phyloP scores from a whole-genome alignment of 768 basidiomycete genomes.

The Mycena leptocephala region DNA sequence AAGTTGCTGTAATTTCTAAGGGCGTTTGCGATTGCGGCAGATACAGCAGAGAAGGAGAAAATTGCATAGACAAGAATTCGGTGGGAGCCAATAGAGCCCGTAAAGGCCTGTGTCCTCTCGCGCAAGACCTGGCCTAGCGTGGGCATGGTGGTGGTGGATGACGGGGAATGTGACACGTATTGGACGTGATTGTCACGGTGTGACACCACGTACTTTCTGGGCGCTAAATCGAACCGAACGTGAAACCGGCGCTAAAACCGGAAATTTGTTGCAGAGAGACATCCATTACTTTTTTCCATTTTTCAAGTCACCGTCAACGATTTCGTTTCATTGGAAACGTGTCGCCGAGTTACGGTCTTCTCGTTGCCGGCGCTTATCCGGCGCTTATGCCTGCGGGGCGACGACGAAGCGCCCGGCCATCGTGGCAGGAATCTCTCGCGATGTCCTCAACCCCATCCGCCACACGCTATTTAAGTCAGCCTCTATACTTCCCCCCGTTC shows the following conservation, averaged over 20 bases:
- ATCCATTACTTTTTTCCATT: too few relatives aligned
- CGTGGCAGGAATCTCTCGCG: constrained; percentile 27
- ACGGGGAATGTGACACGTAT: not conserved
- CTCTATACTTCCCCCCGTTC: not conserved
- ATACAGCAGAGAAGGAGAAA: constrained; percentile 79
- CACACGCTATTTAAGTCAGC: constrained; percentile 19
- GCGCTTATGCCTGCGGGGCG: not conserved
- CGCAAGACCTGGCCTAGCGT: constrained; percentile 70
- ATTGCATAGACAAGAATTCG: constrained; percentile 80
- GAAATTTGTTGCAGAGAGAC: too few relatives aligned
- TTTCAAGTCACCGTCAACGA: too few relatives aligned
- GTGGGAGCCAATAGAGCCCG: constrained; percentile 70
- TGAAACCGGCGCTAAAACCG: too few relatives aligned
- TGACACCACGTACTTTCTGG: too few relatives aligned
- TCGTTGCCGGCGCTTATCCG: not conserved
- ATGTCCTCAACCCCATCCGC: constrained; percentile 4
- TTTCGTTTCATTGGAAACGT: too few relatives aligned
- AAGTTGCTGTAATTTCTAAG: constrained; percentile 91
- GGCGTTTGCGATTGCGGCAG: constrained; percentile 84
- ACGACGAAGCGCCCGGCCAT: not conserved
- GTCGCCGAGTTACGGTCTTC: not conserved
- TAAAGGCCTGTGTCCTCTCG: constrained; percentile 66
- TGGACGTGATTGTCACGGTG: too few relatives aligned
- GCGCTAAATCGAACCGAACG: too few relatives aligned
- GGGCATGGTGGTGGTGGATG: constrained; percentile 17